Evolutionary conservation across 2,329 filamentous ascomycete species (phyloP), one percentile per base, ranked within the genome.

Genomic region (Aspergillus felis): DNA sequence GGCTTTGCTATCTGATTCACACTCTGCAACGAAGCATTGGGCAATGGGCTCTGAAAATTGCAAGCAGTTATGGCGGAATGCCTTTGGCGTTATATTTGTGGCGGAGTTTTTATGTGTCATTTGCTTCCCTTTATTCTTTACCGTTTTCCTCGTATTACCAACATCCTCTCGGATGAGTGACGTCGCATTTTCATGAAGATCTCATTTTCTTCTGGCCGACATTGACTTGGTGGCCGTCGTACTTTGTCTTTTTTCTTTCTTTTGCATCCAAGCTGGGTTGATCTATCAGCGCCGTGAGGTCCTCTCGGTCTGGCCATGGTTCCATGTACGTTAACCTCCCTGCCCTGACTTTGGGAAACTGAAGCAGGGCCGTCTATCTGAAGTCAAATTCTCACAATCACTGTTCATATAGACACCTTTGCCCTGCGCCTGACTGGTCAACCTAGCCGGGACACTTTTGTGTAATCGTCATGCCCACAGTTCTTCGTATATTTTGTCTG

Each of bases 271-370:
- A 68, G 69, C 68, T 70, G 68, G 68, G 61, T 74, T 71, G 61
- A 66, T 67, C 66, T 69, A 65, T 66, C 68, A 71, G 63, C 68
- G 66, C 68, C 68, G 68, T 71, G 68, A 68, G 68, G 66, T 67
- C 64, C 59, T 55, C 66, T 68, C 68, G 67, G 63, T 69, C 66
- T 68, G 62, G 64, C 70, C 63, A 71, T 74, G 72, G 68, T 68
- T 73, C 69, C 71, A 78, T 79, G 77, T 79, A 79, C 73, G 77
- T 79, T 79, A 79, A 78, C 75, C 74, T 78, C 76, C 77, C 75
- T 76, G 69, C 67, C 74, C 74, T 57, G 67, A 68, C 69, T 72
- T 74, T 64, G 70, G 69, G 65, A 66, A 67, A 67, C 64, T 66
- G 68, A 70, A 74, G 68, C 67, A 67, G 72, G 73, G 69, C 64